phyloP scores from a whole-genome alignment of 352 stramenopile genomes.

The Aphanomyces invadans region DNA sequence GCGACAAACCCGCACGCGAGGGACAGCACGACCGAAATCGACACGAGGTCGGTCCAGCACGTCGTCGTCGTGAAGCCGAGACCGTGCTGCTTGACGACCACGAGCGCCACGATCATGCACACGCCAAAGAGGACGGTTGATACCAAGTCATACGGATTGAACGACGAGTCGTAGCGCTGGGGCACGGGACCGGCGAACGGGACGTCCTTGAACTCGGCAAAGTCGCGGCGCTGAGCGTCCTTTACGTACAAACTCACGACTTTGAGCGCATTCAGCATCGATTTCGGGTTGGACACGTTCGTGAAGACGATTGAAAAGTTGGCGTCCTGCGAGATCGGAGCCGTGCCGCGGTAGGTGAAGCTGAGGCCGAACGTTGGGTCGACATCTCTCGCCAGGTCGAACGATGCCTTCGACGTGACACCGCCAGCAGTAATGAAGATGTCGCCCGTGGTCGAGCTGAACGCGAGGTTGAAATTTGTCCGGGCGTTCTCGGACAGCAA shows the following conservation, averaged over 20 bases:
- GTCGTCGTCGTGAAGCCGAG: slow-evolving; percentile 74
- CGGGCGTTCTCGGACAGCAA: background rate
- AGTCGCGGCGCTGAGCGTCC: background rate
- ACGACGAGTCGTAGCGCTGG: background rate
- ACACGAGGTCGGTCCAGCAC: slow-evolving; percentile 80
- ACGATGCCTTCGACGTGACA: background rate
- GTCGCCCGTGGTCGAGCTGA: background rate
- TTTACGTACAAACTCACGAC: background rate
- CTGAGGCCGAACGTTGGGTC: background rate
- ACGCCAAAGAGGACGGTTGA: slow-evolving; percentile 64
- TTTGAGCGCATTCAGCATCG: background rate
- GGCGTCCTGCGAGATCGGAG: background rate
- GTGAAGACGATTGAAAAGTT: background rate
- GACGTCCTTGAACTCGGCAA: background rate
- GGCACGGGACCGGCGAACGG: background rate
- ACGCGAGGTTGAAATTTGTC: background rate
- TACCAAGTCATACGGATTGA: slow-evolving; percentile 39
- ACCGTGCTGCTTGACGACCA: slow-evolving; percentile 56
- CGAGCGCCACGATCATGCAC: slow-evolving; percentile 72
- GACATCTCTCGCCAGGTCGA: background rate
- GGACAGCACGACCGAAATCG: slow-evolving; percentile 71
- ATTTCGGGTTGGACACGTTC: slow-evolving; percentile 9
- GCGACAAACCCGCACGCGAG: slow-evolving; percentile 70
- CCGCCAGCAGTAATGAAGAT: background rate
- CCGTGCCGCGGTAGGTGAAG: background rate